These are phyloP conservation scores for Elasticomyces elasticus DNA, from an alignment of 495 filamentous ascomycete genomes.

Conservation along the genomic window DNA sequence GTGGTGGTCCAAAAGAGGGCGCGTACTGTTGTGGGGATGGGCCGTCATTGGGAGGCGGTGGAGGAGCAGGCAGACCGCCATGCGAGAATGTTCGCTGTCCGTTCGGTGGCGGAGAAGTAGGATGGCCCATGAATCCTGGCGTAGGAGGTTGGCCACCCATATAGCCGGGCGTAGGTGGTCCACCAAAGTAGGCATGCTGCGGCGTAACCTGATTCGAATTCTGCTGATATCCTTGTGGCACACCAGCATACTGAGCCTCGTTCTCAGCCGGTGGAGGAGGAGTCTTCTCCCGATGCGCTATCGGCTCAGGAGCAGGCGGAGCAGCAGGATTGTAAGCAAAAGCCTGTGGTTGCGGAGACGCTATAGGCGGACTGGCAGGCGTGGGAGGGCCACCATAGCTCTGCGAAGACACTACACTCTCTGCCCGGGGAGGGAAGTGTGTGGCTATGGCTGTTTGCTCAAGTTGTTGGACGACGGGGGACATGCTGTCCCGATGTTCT, in stretches of 20 bases:
- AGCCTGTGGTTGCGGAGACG: constrained; percentile 46
- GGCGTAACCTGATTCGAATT: constrained; percentile 34
- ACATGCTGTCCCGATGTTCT: constrained; percentile 49
- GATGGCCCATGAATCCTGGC: constrained; percentile 16
- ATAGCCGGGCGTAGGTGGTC: constrained; percentile 24
- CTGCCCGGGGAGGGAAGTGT: constrained; percentile 25
- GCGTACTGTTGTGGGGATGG: constrained; percentile 14
- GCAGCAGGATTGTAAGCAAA: constrained; percentile 86
- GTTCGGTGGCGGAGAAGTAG: constrained; percentile 7
- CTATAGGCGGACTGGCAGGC: constrained; percentile 28
- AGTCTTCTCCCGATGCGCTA: constrained; percentile 79
- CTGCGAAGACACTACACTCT: constrained; percentile 28
- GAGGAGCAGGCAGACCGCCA: constrained; percentile 19
- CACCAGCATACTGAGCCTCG: constrained; percentile 29
- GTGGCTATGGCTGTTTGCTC: constrained; percentile 69
- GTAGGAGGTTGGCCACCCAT: constrained; percentile 18
- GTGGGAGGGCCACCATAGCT: constrained; percentile 39
- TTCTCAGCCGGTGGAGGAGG: constrained; percentile 74
- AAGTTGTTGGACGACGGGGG: constrained; percentile 72
- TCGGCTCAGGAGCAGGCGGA: constrained; percentile 71
- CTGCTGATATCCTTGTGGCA: constrained; percentile 28
- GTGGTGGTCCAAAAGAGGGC: constrained; percentile 14
- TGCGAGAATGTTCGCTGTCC: constrained; percentile 5
- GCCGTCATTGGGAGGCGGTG: constrained; percentile 14
- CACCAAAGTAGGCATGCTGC: constrained; percentile 32